Percentiles rank a stretch among this genome's conserved stretches.
phyloP scores from a whole-genome alignment of 768 basidiomycete species.

The Rhodosporidiobolus odoratus region DNA sequence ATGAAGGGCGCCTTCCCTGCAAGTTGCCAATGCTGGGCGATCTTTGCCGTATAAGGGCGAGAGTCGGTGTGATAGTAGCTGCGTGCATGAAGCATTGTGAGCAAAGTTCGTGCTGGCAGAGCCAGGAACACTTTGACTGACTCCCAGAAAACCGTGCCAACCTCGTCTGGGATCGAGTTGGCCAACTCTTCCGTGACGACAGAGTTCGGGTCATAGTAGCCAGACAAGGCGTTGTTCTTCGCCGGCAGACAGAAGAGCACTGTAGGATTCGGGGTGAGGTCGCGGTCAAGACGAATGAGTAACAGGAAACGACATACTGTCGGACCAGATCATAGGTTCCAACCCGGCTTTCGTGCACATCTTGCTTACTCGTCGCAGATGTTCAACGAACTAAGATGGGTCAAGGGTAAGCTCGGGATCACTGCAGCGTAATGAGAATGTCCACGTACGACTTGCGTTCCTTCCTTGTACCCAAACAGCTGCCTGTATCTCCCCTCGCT shows the following conservation, averaged over 20 bases:
- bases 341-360: conserved; percentile 29
- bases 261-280: no score
- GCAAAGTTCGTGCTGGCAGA: neutral
- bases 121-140: neutral
- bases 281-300: neutral
- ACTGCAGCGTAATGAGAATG: neutral
- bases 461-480: conserved; percentile 36
- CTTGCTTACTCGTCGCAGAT: conserved; percentile 34
- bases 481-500: conserved; percentile 37
- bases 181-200: conserved; percentile 28
- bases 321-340: conserved; percentile 40
- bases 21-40: conserved; percentile 40
- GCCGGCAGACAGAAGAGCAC: conserved; percentile 42
- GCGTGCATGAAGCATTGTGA: neutral
- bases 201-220: conserved; percentile 38
- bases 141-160: conserved; percentile 36
- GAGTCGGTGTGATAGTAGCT: conserved; percentile 38
- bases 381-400: conserved; percentile 31
- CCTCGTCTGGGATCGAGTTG: conserved; percentile 29
- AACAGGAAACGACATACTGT: conserved; percentile 39
- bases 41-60: conserved; percentile 32
- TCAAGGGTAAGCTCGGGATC: neutral
- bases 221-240: conserved; percentile 36
- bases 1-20: conserved; percentile 37
- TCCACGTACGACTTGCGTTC: conserved; percentile 27